Evolutionary conservation across 2,329 filamentous ascomycete species (phyloP), one percentile per base, ranked within the genome.

Genomic region (Elsinoe australis): DNA sequence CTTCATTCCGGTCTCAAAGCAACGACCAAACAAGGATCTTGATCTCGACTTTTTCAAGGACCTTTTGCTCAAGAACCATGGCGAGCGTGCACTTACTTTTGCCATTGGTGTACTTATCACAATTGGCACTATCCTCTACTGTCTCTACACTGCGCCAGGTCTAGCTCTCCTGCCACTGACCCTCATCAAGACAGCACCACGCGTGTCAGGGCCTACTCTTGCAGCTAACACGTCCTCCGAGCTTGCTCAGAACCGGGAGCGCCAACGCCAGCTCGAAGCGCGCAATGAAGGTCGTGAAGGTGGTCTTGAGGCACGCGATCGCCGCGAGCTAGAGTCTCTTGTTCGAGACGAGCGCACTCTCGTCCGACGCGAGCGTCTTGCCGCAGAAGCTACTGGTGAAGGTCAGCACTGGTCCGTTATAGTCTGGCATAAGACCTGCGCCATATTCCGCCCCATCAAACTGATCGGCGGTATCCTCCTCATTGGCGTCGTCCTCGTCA

Each of bases 21-120:
- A 81, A 53, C 74, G 75, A 51, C 60, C 64, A 45, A 79, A 80
- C 42, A 75, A 75, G 31, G 80, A 87, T 61, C 75, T 83, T 59
- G 87, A 95, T 58, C 72, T 95, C 50, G 90, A 95, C 66, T 96
- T 88, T 67, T 95, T 95, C 78, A 90, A 85, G 69, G 79, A 79
- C 48, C 72, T 96, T 8, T 71, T 96, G 38, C 73, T 83, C 1
- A 83, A 88, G 63, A 95, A 94, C 62, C 85, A 89, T 64, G 89
- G 88, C 52, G 90, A 96, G 67, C 87, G 92, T 62, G 88, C 90
- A 0, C 71, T 98, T 46, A 90, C 87, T 0, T 98, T 98, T 67
- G 82, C 82, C 2, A 72, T 95, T 17, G 92, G 92, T 0, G 72
- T 95, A n/a, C 74, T 98, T 33, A 83, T 94, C 47, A 88, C 86